phyloP scores from a whole-genome alignment of 2,329 filamentous ascomycete genomes.

The Botryotinia narcissicola region DNA sequence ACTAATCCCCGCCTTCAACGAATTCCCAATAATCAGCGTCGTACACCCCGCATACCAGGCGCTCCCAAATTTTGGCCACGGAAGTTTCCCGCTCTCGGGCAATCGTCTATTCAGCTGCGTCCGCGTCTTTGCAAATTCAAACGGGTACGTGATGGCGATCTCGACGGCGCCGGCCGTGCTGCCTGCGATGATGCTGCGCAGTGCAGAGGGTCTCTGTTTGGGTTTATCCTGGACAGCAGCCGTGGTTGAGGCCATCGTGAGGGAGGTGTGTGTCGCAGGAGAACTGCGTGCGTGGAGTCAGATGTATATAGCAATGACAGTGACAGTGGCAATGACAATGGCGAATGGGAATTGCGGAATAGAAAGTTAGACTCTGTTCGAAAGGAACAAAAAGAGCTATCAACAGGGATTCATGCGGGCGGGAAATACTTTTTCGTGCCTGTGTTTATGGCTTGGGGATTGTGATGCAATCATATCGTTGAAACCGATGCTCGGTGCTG shows the following conservation, averaged over 20 bases:
- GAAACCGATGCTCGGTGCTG: background rate
- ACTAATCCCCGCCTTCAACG: constrained; percentile 93
- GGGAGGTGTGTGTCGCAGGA: background rate
- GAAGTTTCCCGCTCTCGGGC: constrained; percentile 78
- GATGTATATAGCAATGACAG: background rate
- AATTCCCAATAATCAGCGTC: constrained; percentile 94
- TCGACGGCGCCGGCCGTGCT: constrained; percentile 83
- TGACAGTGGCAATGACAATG: background rate
- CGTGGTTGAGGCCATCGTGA: constrained; percentile 24
- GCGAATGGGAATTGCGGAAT: background rate
- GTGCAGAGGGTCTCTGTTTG: constrained; percentile 63
- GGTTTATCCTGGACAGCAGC: constrained; percentile 36
- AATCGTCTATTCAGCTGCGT: constrained; percentile 88
- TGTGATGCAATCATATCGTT: background rate
- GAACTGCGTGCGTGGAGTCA: background rate
- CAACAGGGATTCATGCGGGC: background rate
- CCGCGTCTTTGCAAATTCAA: constrained; percentile 94
- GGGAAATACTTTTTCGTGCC: constrained; percentile 2
- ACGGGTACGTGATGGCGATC: constrained; percentile 84
- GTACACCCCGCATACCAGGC: constrained; percentile 99
- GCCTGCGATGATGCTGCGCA: constrained; percentile 89
- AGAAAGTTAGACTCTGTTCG: background rate
- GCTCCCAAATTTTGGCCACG: constrained; percentile 87
- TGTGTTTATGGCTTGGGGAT: background rate
- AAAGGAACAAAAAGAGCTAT: background rate